Base-by-base conservation (phyloP, 2,329 filamentous ascomycete genomes). In the Neopestalotiopsis rosae region DNA sequence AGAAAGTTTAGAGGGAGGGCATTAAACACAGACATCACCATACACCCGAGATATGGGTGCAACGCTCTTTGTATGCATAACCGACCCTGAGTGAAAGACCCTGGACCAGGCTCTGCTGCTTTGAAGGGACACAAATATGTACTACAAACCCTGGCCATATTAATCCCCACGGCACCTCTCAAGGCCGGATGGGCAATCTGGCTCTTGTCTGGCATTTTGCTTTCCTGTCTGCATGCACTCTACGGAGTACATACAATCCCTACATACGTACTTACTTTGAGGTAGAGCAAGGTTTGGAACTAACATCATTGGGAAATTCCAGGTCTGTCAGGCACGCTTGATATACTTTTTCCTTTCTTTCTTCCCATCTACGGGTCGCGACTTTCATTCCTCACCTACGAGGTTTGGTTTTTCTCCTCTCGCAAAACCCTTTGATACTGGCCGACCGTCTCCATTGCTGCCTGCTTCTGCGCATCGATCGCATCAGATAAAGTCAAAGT, bases 1-100 rank as follows among this genome's bases (percentile, higher is more conserved):
- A 52, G 45, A 52, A 52, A 52, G 45, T 52, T 52, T n/a, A 52
- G 45, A 52, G 45, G 45, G 45, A 52, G 45, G 45, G 45, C 45
- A 52, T 52, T 52, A 52, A 17, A n/a, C 45, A 52, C 59, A 62
- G 14, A 62, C 24, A 34, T 24, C 30, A 17, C 13, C n/a, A 59
- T 24, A 59, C 57, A 38, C 59, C 14, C 59, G n/a, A 17, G 13
- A 20, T 62, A 28, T 28, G 24, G 28, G 17, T 62, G 30, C 32
- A 62, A 62, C 32, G 45, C 45, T 52, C 13, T 49, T 14, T 52
- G 45, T 52, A 17, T 14, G 45, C 45, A 52, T 52, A 52, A n/a
- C 45, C 45, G n/a, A 52, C 45, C 45, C 45, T 52, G 45, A 52
- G 14, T 52, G 34, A 7, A 38, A 7, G 45, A 52, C 45, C 45